Conservation (phyloP, 1,284 basidiomycete genomes). For the Malassezia cuniculi region DNA sequence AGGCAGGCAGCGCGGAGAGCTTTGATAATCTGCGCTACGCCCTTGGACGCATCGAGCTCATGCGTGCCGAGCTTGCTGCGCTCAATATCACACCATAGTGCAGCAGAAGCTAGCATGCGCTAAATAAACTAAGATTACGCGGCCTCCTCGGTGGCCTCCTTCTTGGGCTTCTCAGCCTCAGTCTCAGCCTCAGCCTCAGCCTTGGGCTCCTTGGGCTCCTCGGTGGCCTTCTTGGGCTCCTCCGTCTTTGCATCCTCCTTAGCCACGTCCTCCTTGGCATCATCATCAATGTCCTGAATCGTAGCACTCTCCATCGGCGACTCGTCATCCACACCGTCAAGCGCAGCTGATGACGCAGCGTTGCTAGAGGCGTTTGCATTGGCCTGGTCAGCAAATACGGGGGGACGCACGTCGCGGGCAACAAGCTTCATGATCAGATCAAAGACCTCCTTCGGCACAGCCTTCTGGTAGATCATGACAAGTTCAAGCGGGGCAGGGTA, state of each 20-base stretch:
- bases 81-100: conserved; percentile 11
- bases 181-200: too few relatives aligned
- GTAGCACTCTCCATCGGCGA: background rate
- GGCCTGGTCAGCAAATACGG: conserved; percentile 49
- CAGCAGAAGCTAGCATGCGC: too few relatives aligned
- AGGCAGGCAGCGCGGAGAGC: conserved; percentile 20
- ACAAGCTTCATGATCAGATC: conserved; percentile 79
- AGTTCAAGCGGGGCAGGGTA: conserved; percentile 87
- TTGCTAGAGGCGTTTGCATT: conserved; percentile 18
- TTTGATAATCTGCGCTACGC: conserved; percentile 41
- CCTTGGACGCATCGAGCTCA: conserved; percentile 34
- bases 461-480: conserved; percentile 67
- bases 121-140: too few relatives aligned
- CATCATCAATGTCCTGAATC: too few relatives aligned
- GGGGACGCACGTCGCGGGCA: conserved; percentile 72
- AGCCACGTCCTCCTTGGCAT: too few relatives aligned
- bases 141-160: conserved; percentile 24
- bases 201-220: too few relatives aligned
- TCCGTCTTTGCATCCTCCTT: too few relatives aligned
- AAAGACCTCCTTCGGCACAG: conserved; percentile 73
- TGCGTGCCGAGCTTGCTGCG: conserved; percentile 24
- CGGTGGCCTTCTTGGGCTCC: too few relatives aligned
- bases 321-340: conserved; percentile 74
- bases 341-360: conserved; percentile 71
- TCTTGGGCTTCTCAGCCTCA: conserved; percentile 1